Evolutionary conservation across 176 grass and related monocot genomes (phyloP), one percentile per base, ranked within the genome.

Genomic region (Oryza glaberrima): DNA sequence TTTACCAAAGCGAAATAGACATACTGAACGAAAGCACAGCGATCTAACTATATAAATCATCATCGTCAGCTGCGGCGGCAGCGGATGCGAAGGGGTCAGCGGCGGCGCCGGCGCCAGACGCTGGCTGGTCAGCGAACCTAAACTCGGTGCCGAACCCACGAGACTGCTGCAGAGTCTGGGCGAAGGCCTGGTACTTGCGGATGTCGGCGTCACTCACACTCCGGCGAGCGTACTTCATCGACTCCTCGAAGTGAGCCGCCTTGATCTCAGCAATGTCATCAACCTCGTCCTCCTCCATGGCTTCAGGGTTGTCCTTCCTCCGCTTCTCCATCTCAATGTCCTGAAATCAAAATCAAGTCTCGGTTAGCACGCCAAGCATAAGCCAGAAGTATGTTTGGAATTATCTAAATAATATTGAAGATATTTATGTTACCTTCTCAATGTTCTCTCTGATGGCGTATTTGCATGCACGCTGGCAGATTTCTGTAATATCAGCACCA

Each of bases 361-460:
- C 6, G 11, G 8, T 86, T 63, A 73, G 83, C 11, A n/a, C 75
- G 66, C 25, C 25, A 78, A 19, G 10, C 5, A 44, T 4, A 56
- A 17, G 7, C 0, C 5, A 43, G 6, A 48, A 3, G 9, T 7
- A n/a, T 11, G 7, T 22, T 7, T 25, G 40, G 30, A 25, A 9
- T 34, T 51, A 52, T 8, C 30, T 36, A 36, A 36, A 36, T 4
- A 26, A 1, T 4, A 63, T 45, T 2, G 12, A 60, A 72, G 30
- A 60, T 58, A 35, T 6, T 9, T 4, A 22, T 38, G 1, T 47
- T 82, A 97, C 94, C 90, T 94, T 97, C 25, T 97, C 94, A 13
- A 97, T 94, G 60, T 97, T 94, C 75, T 97, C 94, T 68, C 94
- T 92, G 35, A 97, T 94, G 38, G 94, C 94, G 66, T 94, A 97